Evolutionary conservation across 1,284 basidiomycete species (phyloP), one percentile per base, ranked within the genome.

Genomic region (Cutaneotrichosporon sp.): DNA sequence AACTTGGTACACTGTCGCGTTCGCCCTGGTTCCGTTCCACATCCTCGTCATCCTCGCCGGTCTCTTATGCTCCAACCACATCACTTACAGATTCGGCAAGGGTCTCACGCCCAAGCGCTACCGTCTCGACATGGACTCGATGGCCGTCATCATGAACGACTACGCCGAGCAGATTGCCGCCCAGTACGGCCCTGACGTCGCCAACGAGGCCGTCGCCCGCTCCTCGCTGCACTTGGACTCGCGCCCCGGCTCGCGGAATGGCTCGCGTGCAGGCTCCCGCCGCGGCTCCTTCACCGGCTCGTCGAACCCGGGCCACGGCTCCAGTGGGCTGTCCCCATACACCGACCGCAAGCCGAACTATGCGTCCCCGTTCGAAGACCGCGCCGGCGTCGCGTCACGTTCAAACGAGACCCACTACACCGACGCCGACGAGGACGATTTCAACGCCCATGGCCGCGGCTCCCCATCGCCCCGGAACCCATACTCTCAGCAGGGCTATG

Each of bases 41-140:
- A 62, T 88, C 52, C 52, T 79, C 31, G 84, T 85, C 70, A 83
- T 88, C 57, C 60, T 84, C 45, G 76, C 81, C 1, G 79, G 81
- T 12, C 69, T 88, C 44, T 72, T 86, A 34, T 86, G 84, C 71
- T 81, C 81, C 17, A 85, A 86, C 68, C 84, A 86, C 60, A 80
- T 87, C 62, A 86, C 85, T 11, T 86, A 85, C 66, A 76, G 85
- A 47, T 86, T 86, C 68, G 85, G 84, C 19, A 87, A 87, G 75
- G 85, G 85, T 33, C 80, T 87, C 79, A 86, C 82, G 75, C 85
- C 85, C 24, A 81, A 84, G 75, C 80, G 81, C 19, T 87, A 86
- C 69, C 75, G 84, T 20, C 73, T 87, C 46, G 82, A 82, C 65
- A 69, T 81, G 73, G 77, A 77, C 49, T 80, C 77, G 53, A 84